phyloP scores from a whole-genome alignment of 169 alveolate species.

The Plasmodium inui region DNA sequence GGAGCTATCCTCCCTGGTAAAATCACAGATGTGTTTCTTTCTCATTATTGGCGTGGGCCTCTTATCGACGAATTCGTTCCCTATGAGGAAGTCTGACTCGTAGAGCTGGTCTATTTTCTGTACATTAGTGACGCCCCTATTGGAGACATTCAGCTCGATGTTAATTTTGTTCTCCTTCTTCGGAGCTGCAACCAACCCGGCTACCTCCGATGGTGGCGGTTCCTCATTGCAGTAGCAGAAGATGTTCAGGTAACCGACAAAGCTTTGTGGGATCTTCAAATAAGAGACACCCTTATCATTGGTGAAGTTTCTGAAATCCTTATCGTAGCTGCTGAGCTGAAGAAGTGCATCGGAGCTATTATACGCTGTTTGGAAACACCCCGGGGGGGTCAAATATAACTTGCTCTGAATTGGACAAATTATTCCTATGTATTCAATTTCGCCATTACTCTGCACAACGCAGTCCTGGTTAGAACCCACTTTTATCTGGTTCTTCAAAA shows the following conservation, averaged over 20 bases:
- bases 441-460: constrained; percentile 37
- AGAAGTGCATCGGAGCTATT: not conserved
- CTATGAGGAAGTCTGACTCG: constrained; percentile 28
- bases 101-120: not conserved
- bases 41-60: constrained; percentile 9
- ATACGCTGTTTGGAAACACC: constrained; percentile 7
- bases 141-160: constrained; percentile 40
- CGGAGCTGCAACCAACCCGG: not conserved
- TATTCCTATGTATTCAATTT: constrained; percentile 38
- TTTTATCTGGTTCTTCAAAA: constrained; percentile 38
- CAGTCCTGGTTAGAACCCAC: constrained; percentile 8
- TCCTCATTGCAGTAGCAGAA: constrained; percentile 48
- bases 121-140: not conserved
- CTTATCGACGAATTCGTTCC: not conserved
- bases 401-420: constrained; percentile 15
- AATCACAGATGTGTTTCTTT: constrained; percentile 54
- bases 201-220: not conserved
- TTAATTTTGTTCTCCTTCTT: constrained; percentile 26
- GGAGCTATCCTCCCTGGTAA: constrained; percentile 32
- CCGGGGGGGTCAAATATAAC: constrained; percentile 31
- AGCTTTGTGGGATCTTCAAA: constrained; percentile 56
- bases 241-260: not conserved
- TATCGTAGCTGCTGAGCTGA: not conserved
- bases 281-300: constrained; percentile 49
- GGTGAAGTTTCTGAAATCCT: constrained; percentile 19